Evolutionary conservation across 352 stramenopile species (phyloP).

Genomic region (Globisporangium cederbergense): DNA sequence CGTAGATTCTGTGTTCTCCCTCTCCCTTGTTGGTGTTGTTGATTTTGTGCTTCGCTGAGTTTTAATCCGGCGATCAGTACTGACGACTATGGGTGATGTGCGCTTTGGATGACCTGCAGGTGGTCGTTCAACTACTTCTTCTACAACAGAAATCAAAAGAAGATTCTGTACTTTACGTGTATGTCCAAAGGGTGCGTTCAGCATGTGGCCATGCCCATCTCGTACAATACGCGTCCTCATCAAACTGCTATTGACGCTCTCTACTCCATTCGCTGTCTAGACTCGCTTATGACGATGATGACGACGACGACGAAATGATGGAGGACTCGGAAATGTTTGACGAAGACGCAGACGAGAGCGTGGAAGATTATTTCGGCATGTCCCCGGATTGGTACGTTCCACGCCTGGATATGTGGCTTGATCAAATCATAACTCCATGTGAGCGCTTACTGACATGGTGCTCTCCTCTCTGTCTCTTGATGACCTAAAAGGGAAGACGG

Average conservation of each 20-base stretch:
- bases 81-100: not conserved
- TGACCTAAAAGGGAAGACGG: slow-evolving; percentile 44
- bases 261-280: slow-evolving; percentile 17
- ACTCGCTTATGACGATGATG: slow-evolving; percentile 54
- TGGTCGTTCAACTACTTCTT: slow-evolving; percentile 97
- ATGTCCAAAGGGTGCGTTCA: slow-evolving; percentile 81
- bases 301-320: slow-evolving; percentile 85
- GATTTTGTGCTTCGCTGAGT: not conserved
- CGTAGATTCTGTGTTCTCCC: slow-evolving; percentile 6
- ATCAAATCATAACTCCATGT: not conserved
- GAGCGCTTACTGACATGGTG: not conserved
- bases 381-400: slow-evolving; percentile 69
- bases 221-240: too few species aligned
- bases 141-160: slow-evolving; percentile 92
- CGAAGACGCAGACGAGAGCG: slow-evolving; percentile 72
- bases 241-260: too few species aligned
- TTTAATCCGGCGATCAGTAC: not conserved
- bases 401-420: not conserved
- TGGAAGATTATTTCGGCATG: slow-evolving; percentile 87
- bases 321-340: slow-evolving; percentile 61
- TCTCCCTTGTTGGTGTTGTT: not conserved
- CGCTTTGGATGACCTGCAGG: slow-evolving; percentile 20
- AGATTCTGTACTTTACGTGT: slow-evolving; percentile 93
- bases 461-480: not conserved
- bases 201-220: not conserved